phyloP scores from a whole-genome alignment of 148 eudicot species.

The Oxyria digyna region DNA sequence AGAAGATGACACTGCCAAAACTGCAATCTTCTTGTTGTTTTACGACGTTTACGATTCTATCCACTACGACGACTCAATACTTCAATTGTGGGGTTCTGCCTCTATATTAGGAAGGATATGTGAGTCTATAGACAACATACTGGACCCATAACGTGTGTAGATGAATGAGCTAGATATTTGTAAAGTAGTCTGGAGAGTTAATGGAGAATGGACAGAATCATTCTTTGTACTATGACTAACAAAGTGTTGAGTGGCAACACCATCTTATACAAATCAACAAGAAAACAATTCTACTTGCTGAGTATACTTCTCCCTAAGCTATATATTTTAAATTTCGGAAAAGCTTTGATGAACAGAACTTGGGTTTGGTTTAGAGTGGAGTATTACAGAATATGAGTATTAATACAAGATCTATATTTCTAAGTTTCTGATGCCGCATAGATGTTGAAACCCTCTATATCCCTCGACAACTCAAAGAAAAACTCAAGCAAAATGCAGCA shows the following conservation, averaged over 20 bases:
- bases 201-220: conserved; percentile 1
- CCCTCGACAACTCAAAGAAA: not conserved
- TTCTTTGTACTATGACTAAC: conserved; percentile 2
- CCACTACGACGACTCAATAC: not conserved
- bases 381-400: not conserved
- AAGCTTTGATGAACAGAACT: not conserved
- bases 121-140: not conserved
- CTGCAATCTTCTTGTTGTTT: not conserved
- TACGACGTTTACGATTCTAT: not conserved
- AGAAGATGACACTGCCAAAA: conserved; percentile 21
- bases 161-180: not conserved
- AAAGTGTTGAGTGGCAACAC: conserved; percentile 1
- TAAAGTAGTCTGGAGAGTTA: not conserved
- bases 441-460: not conserved
- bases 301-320: not conserved
- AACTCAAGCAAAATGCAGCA: not conserved
- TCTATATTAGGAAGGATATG: not conserved
- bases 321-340: not conserved
- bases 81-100: not conserved
- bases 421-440: not conserved
- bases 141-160: not conserved
- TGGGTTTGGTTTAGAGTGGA: not conserved
- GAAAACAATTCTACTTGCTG: not conserved
- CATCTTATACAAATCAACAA: not conserved
- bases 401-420: not conserved